Percentiles rank a stretch among this genome's conserved stretches.
These are phyloP conservation scores for Teratosphaeriaceae sp. DNA, from an alignment of 2,329 filamentous ascomycete genomes.

Conservation along the genomic window DNA sequence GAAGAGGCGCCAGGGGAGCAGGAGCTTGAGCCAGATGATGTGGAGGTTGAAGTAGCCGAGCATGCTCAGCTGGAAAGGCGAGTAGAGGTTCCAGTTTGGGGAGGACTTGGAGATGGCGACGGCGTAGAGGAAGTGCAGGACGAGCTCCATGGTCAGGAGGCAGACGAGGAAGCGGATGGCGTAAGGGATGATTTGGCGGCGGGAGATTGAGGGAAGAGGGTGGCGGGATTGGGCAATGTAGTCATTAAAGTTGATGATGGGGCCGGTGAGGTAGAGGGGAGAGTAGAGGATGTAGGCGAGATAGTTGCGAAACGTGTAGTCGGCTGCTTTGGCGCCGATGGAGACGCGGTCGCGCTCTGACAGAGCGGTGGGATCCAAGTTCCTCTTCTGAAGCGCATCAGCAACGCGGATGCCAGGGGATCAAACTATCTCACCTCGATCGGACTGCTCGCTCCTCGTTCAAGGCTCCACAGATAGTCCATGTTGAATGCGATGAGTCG, in stretches of 20 bases:
- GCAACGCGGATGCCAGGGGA: slow-evolving; percentile 23
- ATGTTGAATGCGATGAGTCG: slow-evolving; percentile 94
- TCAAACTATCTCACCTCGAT: slow-evolving; percentile 63
- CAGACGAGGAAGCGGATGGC: slow-evolving; percentile 73
- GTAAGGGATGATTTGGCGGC: slow-evolving; percentile 67
- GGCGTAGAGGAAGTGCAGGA: slow-evolving; percentile 88
- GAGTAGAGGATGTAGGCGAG: slow-evolving; percentile 85
- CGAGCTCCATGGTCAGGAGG: slow-evolving; percentile 81
- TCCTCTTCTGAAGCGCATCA: slow-evolving; percentile 89
- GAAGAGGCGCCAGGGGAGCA: slow-evolving; percentile 97
- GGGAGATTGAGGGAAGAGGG: slow-evolving; percentile 59
- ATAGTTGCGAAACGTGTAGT: slow-evolving; percentile 81
- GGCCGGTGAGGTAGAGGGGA: slow-evolving; percentile 85
- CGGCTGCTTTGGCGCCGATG: slow-evolving; percentile 61
- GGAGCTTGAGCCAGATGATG: slow-evolving; percentile 94
- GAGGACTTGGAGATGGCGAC: slow-evolving; percentile 80
- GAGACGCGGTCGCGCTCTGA: slow-evolving; percentile 82
- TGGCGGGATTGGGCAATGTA: slow-evolving; percentile 84
- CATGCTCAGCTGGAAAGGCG: slow-evolving; percentile 79
- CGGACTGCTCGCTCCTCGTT: slow-evolving; percentile 56
- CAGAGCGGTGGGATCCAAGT: slow-evolving; percentile 78
- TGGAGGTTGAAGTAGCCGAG: slow-evolving; percentile 94
- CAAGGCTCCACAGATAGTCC: slow-evolving; percentile 89
- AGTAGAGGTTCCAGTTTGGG: slow-evolving; percentile 76
- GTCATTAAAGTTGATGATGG: slow-evolving; percentile 96